Percentiles rank a stretch among this genome's conserved stretches.
Evolutionary conservation across 139 green algal genomes (phyloP).

Genomic region (Auxenochlorella pyrenoidosa): DNA sequence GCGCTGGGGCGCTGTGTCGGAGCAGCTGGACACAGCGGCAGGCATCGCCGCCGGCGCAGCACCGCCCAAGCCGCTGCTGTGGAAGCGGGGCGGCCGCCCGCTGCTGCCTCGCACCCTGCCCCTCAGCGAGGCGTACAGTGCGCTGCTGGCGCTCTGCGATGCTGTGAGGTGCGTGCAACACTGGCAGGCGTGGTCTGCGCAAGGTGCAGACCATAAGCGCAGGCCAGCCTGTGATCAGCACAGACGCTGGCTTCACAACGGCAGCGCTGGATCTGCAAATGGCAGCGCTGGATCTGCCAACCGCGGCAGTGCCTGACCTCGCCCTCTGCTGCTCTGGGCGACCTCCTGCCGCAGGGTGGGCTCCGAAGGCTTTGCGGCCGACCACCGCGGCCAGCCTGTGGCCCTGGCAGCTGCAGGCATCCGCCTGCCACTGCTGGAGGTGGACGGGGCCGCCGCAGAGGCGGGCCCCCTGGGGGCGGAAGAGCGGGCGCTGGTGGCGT

Average conservation of each 20-base stretch:
- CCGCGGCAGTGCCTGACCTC: not conserved
- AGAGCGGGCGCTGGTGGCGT: constrained; percentile 37
- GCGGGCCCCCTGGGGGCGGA: not conserved
- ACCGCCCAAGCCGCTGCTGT: constrained; percentile 76
- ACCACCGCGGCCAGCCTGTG: constrained; percentile 42
- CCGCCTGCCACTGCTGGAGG: constrained; percentile 37
- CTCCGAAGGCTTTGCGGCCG: constrained; percentile 23
- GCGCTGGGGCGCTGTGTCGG: constrained; percentile 12
- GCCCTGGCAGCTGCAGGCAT: constrained; percentile 45
- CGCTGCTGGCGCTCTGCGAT: constrained; percentile 44
- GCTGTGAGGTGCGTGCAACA: not conserved
- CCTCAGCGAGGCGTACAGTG: constrained; percentile 39
- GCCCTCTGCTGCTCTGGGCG: not conserved
- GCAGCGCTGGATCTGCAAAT: too few relatives aligned
- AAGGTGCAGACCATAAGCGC: too few relatives aligned
- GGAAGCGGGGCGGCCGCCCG: constrained; percentile 80
- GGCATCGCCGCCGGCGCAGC: constrained; percentile 45
- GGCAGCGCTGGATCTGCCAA: not conserved
- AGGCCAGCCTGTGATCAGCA: not conserved
- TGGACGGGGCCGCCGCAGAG: not conserved
- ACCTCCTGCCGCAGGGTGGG: not conserved
- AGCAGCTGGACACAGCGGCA: constrained; percentile 41
- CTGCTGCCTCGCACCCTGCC: constrained; percentile 62
- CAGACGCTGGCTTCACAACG: too few relatives aligned
- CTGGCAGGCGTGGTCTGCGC: too few relatives aligned